phyloP scores from a whole-genome alignment of 1,139 yeast species.

The Arxiozyma slooffiae region DNA sequence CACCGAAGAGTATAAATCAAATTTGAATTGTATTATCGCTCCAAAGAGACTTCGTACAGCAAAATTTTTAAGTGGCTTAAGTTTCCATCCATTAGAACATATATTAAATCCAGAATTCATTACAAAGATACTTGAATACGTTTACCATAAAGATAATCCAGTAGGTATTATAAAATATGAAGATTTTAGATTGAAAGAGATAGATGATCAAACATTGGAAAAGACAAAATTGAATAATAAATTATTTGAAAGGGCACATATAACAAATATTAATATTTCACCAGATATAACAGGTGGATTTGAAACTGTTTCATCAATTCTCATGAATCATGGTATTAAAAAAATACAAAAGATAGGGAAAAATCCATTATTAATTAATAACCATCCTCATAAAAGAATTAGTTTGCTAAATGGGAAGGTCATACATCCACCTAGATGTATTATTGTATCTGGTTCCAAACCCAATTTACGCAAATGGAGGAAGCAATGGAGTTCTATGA shows the following conservation, averaged over 20 bases:
- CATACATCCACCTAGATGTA: slow-evolving; percentile 10
- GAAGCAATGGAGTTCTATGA: slow-evolving; percentile 28
- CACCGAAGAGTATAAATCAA: slow-evolving; percentile 36
- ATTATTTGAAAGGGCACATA: slow-evolving; percentile 30
- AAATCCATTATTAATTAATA: slow-evolving; percentile 6
- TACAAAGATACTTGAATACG: slow-evolving; percentile 21
- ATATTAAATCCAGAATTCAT: slow-evolving; percentile 30
- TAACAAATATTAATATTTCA: slow-evolving; percentile 51
- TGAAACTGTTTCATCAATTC: slow-evolving; percentile 49
- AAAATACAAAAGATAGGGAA: neutral
- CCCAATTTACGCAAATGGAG: slow-evolving; percentile 38
- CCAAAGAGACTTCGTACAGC: slow-evolving; percentile 77
- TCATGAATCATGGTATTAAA: slow-evolving; percentile 51
- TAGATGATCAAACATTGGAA: slow-evolving; percentile 26
- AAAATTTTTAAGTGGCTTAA: slow-evolving; percentile 49
- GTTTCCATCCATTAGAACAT: slow-evolving; percentile 28
- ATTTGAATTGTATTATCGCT: slow-evolving; percentile 51
- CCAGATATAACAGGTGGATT: slow-evolving; percentile 60
- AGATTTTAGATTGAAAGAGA: slow-evolving; percentile 25
- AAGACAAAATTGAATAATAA: slow-evolving; percentile 28
- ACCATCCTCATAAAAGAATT: slow-evolving; percentile 13
- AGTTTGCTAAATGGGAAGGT: slow-evolving; percentile 17
- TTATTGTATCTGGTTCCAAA: slow-evolving; percentile 30
- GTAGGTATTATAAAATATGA: slow-evolving; percentile 3
- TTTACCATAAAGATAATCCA: slow-evolving; percentile 21